phyloP scores from a whole-genome alignment of 495 filamentous ascomycete genomes.

The Penicillium antarcticum region DNA sequence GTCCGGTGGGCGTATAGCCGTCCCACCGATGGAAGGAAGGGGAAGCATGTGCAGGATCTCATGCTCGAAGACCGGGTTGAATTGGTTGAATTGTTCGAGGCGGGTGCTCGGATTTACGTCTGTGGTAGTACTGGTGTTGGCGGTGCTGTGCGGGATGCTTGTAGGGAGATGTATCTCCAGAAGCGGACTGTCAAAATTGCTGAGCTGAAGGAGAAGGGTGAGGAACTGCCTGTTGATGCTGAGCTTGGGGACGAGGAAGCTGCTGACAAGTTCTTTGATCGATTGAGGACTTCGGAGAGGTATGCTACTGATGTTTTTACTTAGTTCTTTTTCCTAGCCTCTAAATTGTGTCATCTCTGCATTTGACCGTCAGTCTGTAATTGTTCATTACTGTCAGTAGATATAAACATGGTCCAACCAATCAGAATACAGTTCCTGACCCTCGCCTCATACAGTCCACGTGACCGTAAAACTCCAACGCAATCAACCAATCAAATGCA shows the following conservation, averaged over 20 bases:
- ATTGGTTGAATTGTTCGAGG: constrained; percentile 49
- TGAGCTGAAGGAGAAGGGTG: constrained; percentile 26
- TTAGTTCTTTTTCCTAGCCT: background rate
- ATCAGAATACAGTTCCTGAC: constrained; percentile 8
- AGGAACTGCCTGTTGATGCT: constrained; percentile 30
- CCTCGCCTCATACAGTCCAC: background rate
- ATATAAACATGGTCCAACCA: background rate
- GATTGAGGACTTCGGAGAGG: constrained; percentile 52
- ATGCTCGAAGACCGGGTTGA: constrained; percentile 52
- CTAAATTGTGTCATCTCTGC: too few relatives aligned
- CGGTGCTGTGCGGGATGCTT: constrained; percentile 52
- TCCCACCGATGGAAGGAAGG: constrained; percentile 24
- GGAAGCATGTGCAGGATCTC: constrained; percentile 61
- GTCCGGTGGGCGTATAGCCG: constrained; percentile 55
- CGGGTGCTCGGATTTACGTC: constrained; percentile 62
- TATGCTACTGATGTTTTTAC: constrained; percentile 69
- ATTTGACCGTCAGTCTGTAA: too few relatives aligned
- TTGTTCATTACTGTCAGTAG: too few relatives aligned
- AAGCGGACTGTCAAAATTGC: constrained; percentile 40
- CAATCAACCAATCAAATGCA: constrained; percentile 1
- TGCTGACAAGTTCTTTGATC: constrained; percentile 52
- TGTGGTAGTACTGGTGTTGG: constrained; percentile 64
- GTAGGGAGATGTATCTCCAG: constrained; percentile 46
- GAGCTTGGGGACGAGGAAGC: constrained; percentile 40
- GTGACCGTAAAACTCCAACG: background rate